Percentiles rank a stretch among this genome's conserved stretches.
These are phyloP conservation scores for Phaeosphaeriaceae sp. DNA, from an alignment of 2,329 filamentous ascomycete species.

Conservation along the genomic window DNA sequence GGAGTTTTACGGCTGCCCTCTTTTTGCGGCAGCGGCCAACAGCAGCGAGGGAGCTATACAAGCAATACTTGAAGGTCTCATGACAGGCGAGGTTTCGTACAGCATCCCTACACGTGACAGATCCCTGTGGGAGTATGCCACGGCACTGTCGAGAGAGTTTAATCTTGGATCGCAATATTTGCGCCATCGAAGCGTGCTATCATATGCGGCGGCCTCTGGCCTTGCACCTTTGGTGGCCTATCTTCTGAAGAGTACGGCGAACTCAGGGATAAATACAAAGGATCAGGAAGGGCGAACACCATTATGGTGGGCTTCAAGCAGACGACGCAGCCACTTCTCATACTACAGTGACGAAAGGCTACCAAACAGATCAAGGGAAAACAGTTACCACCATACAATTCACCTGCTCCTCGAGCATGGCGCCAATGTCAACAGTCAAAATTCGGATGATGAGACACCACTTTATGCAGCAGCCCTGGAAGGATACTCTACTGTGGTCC, in stretches of 20 bases:
- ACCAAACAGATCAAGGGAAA: no score
- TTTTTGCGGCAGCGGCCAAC: background rate
- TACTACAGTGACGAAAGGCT: no score
- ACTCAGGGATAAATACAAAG: background rate
- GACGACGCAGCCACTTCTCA: background rate
- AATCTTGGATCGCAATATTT: no score
- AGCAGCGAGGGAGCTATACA: background rate
- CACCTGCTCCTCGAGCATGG: no score
- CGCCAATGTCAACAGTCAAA: no score
- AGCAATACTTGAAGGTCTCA: background rate
- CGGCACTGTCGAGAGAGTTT: background rate
- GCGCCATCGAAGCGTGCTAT: background rate
- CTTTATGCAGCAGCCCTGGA: no score
- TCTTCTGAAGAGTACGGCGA: background rate
- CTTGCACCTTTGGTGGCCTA: background rate
- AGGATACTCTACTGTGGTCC: no score
- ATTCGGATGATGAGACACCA: no score
- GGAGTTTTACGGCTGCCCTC: background rate
- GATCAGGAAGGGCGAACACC: background rate
- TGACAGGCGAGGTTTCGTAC: no score
- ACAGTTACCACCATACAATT: no score
- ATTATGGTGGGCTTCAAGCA: background rate
- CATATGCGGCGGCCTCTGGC: background rate
- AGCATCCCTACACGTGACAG: background rate
- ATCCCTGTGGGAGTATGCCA: background rate